Conservation (phyloP, 1,139 yeast genomes). For the Geotrichum carabidarum region DNA sequence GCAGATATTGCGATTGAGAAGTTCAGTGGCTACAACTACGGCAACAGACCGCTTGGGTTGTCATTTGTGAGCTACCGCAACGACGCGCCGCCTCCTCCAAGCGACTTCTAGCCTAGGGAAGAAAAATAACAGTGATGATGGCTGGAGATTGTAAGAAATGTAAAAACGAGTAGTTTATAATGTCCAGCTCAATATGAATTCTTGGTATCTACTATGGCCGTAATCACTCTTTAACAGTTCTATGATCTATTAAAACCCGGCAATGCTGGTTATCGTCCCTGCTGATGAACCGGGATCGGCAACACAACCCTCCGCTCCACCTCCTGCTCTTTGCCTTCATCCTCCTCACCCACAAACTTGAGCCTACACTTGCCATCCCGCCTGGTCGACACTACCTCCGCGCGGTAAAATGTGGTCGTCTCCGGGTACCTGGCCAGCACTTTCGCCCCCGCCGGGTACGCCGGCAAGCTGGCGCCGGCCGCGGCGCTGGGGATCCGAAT, state of each 20-base stretch:
- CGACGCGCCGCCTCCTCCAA: not conserved
- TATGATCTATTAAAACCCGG: too few species aligned
- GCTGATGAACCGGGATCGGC: constrained; percentile 50
- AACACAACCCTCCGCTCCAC: constrained; percentile 80
- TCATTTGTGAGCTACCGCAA: constrained; percentile 46
- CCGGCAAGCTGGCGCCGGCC: constrained; percentile 40
- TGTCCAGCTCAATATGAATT: too few species aligned
- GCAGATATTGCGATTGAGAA: constrained; percentile 73
- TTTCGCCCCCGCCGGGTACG: constrained; percentile 68
- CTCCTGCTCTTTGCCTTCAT: constrained; percentile 90
- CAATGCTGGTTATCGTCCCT: too few species aligned
- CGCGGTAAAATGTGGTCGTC: constrained; percentile 94
- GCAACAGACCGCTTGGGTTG: constrained; percentile 66
- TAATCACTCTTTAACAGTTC: too few species aligned
- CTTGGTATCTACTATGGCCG: too few species aligned
- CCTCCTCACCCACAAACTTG: constrained; percentile 95
- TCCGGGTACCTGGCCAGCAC: constrained; percentile 96
- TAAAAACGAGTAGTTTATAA: too few species aligned
- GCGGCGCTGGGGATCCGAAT: constrained; percentile 58
- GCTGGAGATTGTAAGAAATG: too few species aligned
- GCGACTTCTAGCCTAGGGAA: not conserved
- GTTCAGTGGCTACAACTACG: constrained; percentile 75
- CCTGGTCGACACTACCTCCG: constrained; percentile 76
- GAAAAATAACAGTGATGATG: not conserved
- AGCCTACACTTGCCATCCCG: constrained; percentile 74